Evolutionary conservation across 2,329 filamentous ascomycete species (phyloP), one percentile per base, ranked within the genome.

Genomic region (Exophiala alcalophila): DNA sequence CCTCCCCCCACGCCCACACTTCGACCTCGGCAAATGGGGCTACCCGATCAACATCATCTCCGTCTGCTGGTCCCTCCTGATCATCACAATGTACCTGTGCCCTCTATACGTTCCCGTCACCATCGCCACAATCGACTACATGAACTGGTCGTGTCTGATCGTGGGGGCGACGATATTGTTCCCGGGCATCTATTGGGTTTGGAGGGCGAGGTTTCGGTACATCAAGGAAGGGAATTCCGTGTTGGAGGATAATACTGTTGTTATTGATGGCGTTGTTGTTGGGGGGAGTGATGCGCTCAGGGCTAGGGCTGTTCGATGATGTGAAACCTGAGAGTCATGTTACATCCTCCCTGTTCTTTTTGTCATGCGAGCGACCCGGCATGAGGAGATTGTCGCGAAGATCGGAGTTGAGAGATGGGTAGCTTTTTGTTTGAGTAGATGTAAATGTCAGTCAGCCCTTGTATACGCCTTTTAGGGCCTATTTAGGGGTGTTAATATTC

Each of bases 101-200:
- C 49, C 49, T 12, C 40, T 51, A 12, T 51, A 51, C 35, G 44
- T 48, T 40, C 49, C 49, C n/a, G 49, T 51, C 10, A 51, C 49
- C 19, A 39, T 45, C 15, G 31, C 49, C 20, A 48, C 41, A 6
- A 51, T 51, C 26, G 49, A 51, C 44, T 48, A 49, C 25, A 51
- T 51, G 49, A 51, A 51, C 27, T 51, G 49, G 49, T 40, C 32
- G 15, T 48, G 44, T 42, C 24, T 51, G 37, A 51, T 51, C 21
- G 41, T 49, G 14, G 49, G 44, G 6, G 44, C 49, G 16, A 48
- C 45, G 10, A 33, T 51, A 21, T 27, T 51, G 26, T 51, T 51
- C 18, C 49, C 49, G 4, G 49, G 49, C 11, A 45, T 49, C 23
- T 51, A 51, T 32, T 51, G 49, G 49, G 41, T 51, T 12, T 51